Conservation (phyloP, 1,284 basidiomycete species). For the Rhodotorula sp. region DNA sequence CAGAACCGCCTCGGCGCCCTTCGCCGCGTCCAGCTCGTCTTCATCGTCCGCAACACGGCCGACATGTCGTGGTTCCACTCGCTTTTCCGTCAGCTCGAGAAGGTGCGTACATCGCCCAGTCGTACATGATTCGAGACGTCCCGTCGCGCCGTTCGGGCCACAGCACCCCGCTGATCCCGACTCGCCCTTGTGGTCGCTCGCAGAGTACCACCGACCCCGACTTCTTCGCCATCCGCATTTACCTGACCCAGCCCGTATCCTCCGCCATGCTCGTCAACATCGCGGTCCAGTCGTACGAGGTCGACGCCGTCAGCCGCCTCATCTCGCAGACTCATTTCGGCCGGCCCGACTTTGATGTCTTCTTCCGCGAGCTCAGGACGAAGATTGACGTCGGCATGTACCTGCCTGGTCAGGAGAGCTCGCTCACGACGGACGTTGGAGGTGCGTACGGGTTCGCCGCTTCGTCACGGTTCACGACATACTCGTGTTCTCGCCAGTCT, state of each 20-base stretch:
- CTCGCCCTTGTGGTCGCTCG: not conserved
- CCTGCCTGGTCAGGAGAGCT: conserved; percentile 69
- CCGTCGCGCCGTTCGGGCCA: fast-evolving
- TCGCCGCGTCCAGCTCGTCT: conserved; percentile 83
- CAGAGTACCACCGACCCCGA: conserved; percentile 56
- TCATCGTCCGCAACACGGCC: conserved; percentile 56
- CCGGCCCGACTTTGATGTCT: conserved; percentile 76
- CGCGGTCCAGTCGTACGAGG: conserved; percentile 60
- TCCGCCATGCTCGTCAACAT: conserved; percentile 88
- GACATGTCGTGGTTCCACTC: conserved; percentile 91
- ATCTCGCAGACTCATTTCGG: conserved; percentile 82
- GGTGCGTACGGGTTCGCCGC: conserved; percentile 12
- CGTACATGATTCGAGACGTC: not conserved
- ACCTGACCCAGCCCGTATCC: conserved; percentile 78
- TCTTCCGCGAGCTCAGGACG: conserved; percentile 68
- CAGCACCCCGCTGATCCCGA: not conserved
- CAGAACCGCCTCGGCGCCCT: conserved; percentile 70
- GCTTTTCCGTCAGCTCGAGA: conserved; percentile 77
- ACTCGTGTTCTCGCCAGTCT: conserved; percentile 20
- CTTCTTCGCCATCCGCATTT: conserved; percentile 85
- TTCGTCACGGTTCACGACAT: too few species aligned
- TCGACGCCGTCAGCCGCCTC: conserved; percentile 70
- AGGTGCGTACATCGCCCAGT: conserved; percentile 60
- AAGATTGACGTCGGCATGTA: conserved; percentile 76
- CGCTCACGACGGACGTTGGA: conserved; percentile 70